Conservation (phyloP, 2,329 filamentous ascomycete genomes). For the Lomentospora prolificans region DNA sequence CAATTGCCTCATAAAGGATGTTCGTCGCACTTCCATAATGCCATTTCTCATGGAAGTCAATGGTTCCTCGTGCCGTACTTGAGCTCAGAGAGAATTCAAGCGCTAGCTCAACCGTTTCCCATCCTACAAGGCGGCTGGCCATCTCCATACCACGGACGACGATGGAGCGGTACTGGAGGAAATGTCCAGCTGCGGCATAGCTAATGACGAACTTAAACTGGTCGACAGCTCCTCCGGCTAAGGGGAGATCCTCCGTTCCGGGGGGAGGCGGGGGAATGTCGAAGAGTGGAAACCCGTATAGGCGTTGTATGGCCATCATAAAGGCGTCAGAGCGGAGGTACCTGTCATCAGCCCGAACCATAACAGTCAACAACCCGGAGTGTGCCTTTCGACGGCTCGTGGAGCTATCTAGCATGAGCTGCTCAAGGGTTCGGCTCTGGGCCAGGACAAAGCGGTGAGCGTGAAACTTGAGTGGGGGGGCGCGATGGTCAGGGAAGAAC, state of each 20-base stretch:
- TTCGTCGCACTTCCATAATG: conserved; percentile 39
- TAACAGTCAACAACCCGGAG: conserved; percentile 26
- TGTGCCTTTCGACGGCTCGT: conserved; percentile 12
- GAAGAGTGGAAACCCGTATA: conserved; percentile 46
- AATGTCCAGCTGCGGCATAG: conserved; percentile 53
- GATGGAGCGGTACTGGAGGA: conserved; percentile 46
- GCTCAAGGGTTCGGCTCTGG: conserved; percentile 31
- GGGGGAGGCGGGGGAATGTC: conserved; percentile 20
- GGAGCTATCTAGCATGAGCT: conserved; percentile 12
- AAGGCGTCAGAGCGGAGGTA: conserved; percentile 47
- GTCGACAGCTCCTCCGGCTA: conserved; percentile 29
- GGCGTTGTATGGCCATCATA: conserved; percentile 44
- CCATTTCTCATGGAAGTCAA: conserved; percentile 34
- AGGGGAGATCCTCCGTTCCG: conserved; percentile 20
- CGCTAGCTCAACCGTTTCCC: conserved; percentile 52
- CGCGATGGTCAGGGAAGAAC: conserved; percentile 27
- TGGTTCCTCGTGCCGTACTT: conserved; percentile 22
- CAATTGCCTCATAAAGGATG: conserved; percentile 41
- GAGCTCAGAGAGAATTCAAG: conserved; percentile 47
- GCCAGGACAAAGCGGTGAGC: conserved; percentile 47
- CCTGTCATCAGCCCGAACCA: conserved; percentile 39
- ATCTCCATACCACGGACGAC: conserved; percentile 49
- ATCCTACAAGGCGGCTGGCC: conserved; percentile 46
- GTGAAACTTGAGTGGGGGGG: conserved; percentile 30
- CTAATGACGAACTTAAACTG: conserved; percentile 49